Percentiles rank a stretch among this genome's conserved stretches.
Conservation (phyloP, 208 protist genomes). For the Tetramitus jugosus region DNA sequence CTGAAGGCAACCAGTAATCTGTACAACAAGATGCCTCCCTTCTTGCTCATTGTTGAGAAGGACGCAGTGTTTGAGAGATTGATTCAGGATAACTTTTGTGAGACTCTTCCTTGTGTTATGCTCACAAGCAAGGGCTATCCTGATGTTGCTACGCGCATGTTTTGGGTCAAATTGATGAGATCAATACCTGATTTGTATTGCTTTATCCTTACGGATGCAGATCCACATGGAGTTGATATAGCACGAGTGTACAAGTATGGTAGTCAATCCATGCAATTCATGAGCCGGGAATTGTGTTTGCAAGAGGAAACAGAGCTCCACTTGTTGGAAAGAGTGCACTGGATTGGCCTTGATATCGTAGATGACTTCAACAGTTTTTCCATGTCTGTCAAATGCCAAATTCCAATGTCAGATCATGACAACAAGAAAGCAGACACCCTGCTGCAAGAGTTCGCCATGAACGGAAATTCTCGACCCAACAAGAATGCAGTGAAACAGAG, state of each 20-base stretch:
- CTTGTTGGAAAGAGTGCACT: not conserved
- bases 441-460: not conserved
- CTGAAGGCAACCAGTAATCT: no score
- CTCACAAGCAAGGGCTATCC: slow-evolving; percentile 8
- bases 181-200: not conserved
- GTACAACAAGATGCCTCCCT: no score
- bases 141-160: not conserved
- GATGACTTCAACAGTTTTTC: not conserved
- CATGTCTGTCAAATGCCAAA: not conserved
- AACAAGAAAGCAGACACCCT: not conserved
- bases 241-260: not conserved
- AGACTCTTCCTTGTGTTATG: not conserved
- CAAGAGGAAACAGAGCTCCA: not conserved
- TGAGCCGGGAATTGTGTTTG: not conserved
- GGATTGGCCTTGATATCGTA: not conserved
- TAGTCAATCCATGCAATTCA: not conserved
- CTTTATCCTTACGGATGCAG: not conserved
- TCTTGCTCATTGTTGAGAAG: no score
- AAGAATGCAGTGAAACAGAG: not conserved
- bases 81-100: not conserved
- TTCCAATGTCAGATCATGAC: not conserved
- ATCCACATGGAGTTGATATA: slow-evolving; percentile 19
- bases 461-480: not conserved
- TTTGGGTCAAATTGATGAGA: not conserved
- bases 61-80: not conserved